Percentiles rank a stretch among this genome's conserved stretches.
Evolutionary conservation across 176 grass and related monocot genomes (phyloP).

Genomic region (Carex parvula): DNA sequence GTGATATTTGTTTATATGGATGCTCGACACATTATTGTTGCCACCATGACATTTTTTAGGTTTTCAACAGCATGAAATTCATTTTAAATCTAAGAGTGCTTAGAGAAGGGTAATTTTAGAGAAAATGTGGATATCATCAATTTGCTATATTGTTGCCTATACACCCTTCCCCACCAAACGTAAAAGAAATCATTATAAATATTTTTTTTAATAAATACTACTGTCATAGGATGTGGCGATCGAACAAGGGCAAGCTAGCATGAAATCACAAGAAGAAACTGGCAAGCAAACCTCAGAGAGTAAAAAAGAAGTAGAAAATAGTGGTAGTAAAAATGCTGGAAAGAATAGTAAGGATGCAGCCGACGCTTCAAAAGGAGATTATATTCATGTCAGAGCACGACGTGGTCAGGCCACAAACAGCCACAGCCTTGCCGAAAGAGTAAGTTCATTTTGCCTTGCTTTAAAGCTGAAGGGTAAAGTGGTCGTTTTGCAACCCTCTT

Average conservation of each 20-base stretch:
- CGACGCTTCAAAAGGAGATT: slow-evolving; percentile 53
- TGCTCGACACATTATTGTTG: not conserved
- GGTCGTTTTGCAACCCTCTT: not conserved
- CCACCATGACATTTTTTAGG: not conserved
- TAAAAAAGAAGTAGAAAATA: slow-evolving; percentile 72
- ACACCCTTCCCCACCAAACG: not conserved
- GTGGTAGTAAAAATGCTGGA: slow-evolving; percentile 46
- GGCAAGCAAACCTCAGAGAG: slow-evolving; percentile 55
- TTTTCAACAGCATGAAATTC: not conserved
- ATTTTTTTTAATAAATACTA: not conserved
- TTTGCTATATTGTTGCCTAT: not conserved
- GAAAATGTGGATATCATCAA: not conserved
- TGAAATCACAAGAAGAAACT: slow-evolving; percentile 39
- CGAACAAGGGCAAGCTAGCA: slow-evolving; percentile 32
- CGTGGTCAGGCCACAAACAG: slow-evolving; percentile 89
- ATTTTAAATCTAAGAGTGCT: not conserved
- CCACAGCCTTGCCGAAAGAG: slow-evolving; percentile 91
- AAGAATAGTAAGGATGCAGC: slow-evolving; percentile 52
- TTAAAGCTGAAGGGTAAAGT: not conserved
- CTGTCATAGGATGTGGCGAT: slow-evolving; percentile 25
- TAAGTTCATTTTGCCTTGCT: slow-evolving; percentile 21
- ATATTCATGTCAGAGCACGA: slow-evolving; percentile 81
- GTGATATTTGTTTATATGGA: too few relatives aligned
- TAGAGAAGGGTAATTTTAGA: not conserved
- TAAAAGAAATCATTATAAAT: not conserved